phyloP scores from a whole-genome alignment of 2,329 filamentous ascomycete genomes.

The Thielaviopsis ethacetica region DNA sequence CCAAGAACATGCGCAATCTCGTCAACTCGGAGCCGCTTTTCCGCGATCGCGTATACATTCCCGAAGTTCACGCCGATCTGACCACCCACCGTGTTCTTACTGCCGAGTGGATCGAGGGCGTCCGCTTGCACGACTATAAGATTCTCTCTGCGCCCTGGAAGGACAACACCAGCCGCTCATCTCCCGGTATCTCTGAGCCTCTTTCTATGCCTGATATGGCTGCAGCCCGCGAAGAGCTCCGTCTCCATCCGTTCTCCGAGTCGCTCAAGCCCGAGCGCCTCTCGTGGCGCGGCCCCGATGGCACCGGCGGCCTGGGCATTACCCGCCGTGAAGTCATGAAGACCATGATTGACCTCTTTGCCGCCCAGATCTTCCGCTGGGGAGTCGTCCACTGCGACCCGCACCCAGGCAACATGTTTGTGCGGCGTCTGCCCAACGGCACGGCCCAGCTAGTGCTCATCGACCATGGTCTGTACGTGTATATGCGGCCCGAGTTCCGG shows the following conservation, averaged over 20 bases:
- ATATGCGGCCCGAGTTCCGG: slow-evolving; percentile 70
- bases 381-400: slow-evolving; percentile 92
- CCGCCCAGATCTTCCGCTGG: slow-evolving; percentile 97
- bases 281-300: slow-evolving; percentile 56
- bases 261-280: slow-evolving; percentile 65
- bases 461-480: slow-evolving; percentile 91
- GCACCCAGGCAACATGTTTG: slow-evolving; percentile 93
- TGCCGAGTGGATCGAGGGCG: slow-evolving; percentile 94
- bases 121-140: slow-evolving; percentile 82
- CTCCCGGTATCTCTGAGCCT: slow-evolving; percentile 56
- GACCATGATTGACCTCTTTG: slow-evolving; percentile 91
- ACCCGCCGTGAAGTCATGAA: slow-evolving; percentile 79
- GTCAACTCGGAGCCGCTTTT: slow-evolving; percentile 62
- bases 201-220: slow-evolving; percentile 36
- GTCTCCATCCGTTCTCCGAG: slow-evolving; percentile 36
- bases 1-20: slow-evolving; percentile 64
- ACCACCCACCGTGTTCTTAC: slow-evolving; percentile 75
- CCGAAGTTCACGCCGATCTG: slow-evolving; percentile 66
- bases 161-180: slow-evolving; percentile 59
- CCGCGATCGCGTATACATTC: slow-evolving; percentile 71
- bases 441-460: slow-evolving; percentile 82
- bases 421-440: slow-evolving; percentile 70
- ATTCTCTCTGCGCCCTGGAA: slow-evolving; percentile 62
- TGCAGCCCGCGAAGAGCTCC: slow-evolving; percentile 27
- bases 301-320: slow-evolving; percentile 69